phyloP scores from a whole-genome alignment of 225 moss, liverwort and hornwort species.

The Asterella californica region DNA sequence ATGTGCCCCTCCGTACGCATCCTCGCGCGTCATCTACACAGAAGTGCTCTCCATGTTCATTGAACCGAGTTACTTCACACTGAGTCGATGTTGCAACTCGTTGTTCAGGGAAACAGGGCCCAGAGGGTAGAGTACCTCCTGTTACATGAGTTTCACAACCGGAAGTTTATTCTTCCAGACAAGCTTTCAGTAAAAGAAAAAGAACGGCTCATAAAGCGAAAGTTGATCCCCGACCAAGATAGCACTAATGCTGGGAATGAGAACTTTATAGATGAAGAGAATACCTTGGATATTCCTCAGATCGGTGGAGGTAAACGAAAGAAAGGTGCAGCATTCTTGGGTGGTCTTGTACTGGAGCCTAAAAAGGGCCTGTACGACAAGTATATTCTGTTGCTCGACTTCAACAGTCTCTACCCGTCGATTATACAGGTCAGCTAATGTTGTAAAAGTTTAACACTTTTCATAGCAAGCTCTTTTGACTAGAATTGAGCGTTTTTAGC shows the following conservation, averaged over 20 bases:
- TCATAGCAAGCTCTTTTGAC: too few relatives aligned
- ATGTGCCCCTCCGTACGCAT: neutral
- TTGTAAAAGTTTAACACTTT: neutral
- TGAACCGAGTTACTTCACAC: neutral
- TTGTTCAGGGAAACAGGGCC: slow-evolving; percentile 82
- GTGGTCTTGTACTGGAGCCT: slow-evolving; percentile 94
- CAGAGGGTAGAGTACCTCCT: slow-evolving; percentile 96
- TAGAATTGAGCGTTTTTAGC: neutral
- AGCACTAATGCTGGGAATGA: slow-evolving; percentile 29
- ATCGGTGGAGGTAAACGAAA: slow-evolving; percentile 62
- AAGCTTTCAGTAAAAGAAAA: slow-evolving; percentile 83
- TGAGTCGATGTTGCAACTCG: neutral
- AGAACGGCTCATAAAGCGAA: slow-evolving; percentile 78
- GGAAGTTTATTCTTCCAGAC: slow-evolving; percentile 94
- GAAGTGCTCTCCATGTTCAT: neutral
- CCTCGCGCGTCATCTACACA: neutral
- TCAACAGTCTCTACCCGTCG: slow-evolving; percentile 97
- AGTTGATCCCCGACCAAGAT: slow-evolving; percentile 35
- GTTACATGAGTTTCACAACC: slow-evolving; percentile 83
- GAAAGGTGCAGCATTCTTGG: slow-evolving; percentile 90
- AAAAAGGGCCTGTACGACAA: slow-evolving; percentile 98
- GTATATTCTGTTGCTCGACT: slow-evolving; percentile 82
- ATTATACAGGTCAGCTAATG: slow-evolving; percentile 74
- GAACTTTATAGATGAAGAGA: slow-evolving; percentile 49
- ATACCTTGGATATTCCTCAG: slow-evolving; percentile 36